Conservation (phyloP, 805 yeast species). For the Candida nemodendra region DNA sequence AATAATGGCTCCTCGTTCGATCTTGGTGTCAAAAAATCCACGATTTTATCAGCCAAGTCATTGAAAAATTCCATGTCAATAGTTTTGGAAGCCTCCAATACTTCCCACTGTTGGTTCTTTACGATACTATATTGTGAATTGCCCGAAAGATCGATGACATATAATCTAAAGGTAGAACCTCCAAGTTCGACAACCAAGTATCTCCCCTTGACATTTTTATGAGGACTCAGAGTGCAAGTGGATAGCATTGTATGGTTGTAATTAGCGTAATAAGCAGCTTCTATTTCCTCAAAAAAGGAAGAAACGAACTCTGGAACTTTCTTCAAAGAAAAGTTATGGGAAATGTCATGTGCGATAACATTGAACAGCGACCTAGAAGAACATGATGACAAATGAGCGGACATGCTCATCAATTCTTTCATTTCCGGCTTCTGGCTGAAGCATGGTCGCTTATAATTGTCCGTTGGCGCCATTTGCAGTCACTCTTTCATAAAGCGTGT, state of each 20-base stretch:
- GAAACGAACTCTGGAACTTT: not conserved
- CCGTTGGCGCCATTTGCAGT: no score
- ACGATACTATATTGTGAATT: conserved; percentile 9
- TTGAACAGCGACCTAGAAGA: no score
- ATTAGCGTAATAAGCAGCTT: not conserved
- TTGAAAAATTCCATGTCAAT: conserved; percentile 44
- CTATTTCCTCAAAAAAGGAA: conserved; percentile 2
- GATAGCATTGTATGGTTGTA: conserved; percentile 4
- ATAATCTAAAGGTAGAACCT: conserved; percentile 51
- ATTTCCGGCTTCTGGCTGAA: no score
- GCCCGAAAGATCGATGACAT: conserved; percentile 20
- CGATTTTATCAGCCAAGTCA: no score
- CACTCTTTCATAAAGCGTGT: no score
- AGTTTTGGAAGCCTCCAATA: conserved; percentile 38
- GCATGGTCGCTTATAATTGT: no score
- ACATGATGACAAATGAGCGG: no score
- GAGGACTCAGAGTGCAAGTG: conserved; percentile 11
- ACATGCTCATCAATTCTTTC: no score
- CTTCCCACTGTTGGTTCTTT: conserved; percentile 35
- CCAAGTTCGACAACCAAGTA: conserved; percentile 54
- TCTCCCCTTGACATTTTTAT: conserved; percentile 17
- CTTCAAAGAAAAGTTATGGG: not conserved
- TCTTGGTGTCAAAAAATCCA: conserved; percentile 33
- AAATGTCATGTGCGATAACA: no score
- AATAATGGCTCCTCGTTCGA: conserved; percentile 13